Evolutionary conservation across 1,284 basidiomycete genomes (phyloP), one percentile per base, ranked within the genome.

Genomic region (Anthracocystis setariae): DNA sequence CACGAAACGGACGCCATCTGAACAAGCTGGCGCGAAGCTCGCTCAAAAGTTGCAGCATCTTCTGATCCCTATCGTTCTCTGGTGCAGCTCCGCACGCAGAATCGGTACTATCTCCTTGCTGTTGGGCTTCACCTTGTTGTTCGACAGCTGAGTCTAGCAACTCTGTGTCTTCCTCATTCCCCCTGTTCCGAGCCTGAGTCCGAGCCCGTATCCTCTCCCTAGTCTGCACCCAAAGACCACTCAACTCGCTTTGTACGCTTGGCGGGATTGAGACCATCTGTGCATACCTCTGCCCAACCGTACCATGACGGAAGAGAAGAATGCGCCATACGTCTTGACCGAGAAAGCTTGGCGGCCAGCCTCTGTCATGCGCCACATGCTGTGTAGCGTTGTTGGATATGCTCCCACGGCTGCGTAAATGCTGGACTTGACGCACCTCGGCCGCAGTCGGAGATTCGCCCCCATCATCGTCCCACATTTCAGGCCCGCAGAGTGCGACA

Each of bases 311-410:
- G 46, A 71, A 71, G 5, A 71, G 62, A 33, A 71, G 12, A 2
- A 71, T 43, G 1, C 68, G 29, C 68, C 68, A 71, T 2, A 53
- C 68, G n/a, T 71, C 61, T 20, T 58, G 57, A 10, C 68, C 68
- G 12, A 71, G 25, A 27, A 71, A 71, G 53, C 68, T 71, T 5
- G 61, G 62, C 12, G 57, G 56, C 68, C 68, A 71, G 2, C 62
- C 68, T 45, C 62, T 52, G 35, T 71, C 58, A 44, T 61, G 62
- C 0, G 46, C 52, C 32, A 51, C 35, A 5, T 27, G 48, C 32
- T 52, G 35, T 23, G 48, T 20, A 45, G 35, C 1, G 44, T 33
- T 10, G 48, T 33, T 23, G 17, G 20, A 42, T 23, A 32, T 12
- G 10, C 42, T 12, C 27, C 10, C 47, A 9, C 62, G 50, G 20